Base-by-base conservation (phyloP, 1,284 basidiomycete genomes). In the Apiotrichum akiyoshidainum region DNA sequence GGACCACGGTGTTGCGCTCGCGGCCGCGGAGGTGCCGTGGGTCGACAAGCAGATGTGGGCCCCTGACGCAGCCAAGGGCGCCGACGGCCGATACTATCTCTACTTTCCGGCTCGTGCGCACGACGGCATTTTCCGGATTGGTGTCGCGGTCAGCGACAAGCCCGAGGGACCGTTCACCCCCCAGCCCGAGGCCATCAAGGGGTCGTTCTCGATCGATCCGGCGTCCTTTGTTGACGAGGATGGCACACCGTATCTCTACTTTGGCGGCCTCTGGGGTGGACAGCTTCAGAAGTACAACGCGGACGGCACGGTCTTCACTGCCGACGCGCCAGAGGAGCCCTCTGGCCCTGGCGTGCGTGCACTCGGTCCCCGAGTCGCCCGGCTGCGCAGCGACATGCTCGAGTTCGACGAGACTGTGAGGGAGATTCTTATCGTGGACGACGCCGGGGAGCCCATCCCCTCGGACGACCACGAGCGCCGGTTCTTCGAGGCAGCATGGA, bases 401-500 rank as follows among this genome's bases (percentile, higher is more conserved):
- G 59, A 65, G 46, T 69, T 74, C 53, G 63, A 51, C 48, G 66
- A 66, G 52, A 33, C 54, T 1, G 68, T 72, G 16, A 51, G 54
- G 21, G 68, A 71, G 48, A 47, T 72, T 22, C 48, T 54, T 17
- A 69, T 74, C 52, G 31, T 63, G 37, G 66, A 66, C 33, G 61
- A 59, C 22, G 52, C 55, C 5, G 72, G 72, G 14, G 47, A 69
- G 35, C 64, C 63, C 2, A 40, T 72, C 17, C 42, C 17, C 2
- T 70, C 72, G 2, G 67, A 66, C 51, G 72, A 74, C 48, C 72
- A 74, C 57, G 68, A 71, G 37, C 52, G 64, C 31, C 68, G 72
- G 13, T 74, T 74, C 72, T 74, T 74, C 60, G 72, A 74, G 52
- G 72, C 70, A 12, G 58, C 68, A 12, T 74, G 72, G 72, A 61